Evolutionary conservation across 768 basidiomycete species (phyloP), one percentile per base, ranked within the genome.

Genomic region (Leccinellum rugosiceps): DNA sequence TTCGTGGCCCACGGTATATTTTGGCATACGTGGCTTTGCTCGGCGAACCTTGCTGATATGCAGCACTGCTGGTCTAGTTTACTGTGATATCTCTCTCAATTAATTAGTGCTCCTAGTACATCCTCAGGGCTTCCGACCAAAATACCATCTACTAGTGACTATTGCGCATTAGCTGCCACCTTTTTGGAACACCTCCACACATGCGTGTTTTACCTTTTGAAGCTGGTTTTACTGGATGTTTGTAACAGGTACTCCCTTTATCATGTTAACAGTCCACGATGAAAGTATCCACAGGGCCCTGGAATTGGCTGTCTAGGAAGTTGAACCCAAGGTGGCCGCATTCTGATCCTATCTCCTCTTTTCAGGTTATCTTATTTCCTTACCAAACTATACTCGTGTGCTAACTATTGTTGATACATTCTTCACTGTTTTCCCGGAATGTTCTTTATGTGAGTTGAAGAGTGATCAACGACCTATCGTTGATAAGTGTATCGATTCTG

Each of bases 111-210:
- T 8, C 35, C 3, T 15, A 17, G 35, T 35, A 17, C 17, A 2
- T n/a, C 15, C 35, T 77, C 63, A 62, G 63, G 31, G 63, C 63
- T 9, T 63, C 2, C 48, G 62, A 8, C 28, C 58, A 15, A 55
- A 55, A 8, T 77, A 72, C 52, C 65, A 61, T 44, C 25, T 25
- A 25, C 28, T 28, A 28, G 7, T 28, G 28, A 7, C 68, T 70
- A 3, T 65, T 75, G 35, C 77, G 7, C 65, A 67, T 35, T 62
- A 64, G 1, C 55, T 77, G 25, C 53, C 78, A 6, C 67, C n/a
- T 65, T 61, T 56, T 19, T 54, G 6, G 43, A 56, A 10, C 72
- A 72, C 53, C 48, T 64, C 26, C 52, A 71, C 35, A 58, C 60
- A 57, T 59, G 51, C 19, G 56, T 56, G 1, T 9, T n/a, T 3